Evolutionary conservation across 192 early-diverging fungal species (phyloP), one percentile per base, ranked within the genome.

Genomic region (Coemansia sp.): DNA sequence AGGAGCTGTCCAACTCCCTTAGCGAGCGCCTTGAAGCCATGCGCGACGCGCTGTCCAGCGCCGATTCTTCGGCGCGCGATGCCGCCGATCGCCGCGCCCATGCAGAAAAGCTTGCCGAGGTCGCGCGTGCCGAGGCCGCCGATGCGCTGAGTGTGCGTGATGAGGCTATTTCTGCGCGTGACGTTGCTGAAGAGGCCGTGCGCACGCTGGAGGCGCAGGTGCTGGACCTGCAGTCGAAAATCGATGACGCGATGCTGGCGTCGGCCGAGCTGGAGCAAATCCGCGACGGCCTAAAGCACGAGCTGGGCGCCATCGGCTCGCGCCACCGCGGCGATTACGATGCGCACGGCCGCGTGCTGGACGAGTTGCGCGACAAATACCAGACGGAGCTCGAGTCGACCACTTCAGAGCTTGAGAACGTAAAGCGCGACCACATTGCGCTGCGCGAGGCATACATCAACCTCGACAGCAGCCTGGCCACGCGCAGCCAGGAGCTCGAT

Each of bases 371-470:
- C 11, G 86, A 83, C 53, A 94, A 90, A 70, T 94, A 92, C 67
- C 90, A 92, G 64, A 89, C 86, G 59, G 92, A 96, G 80, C 77
- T 94, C 21, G 87, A 92, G 55, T 83, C 87, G 43, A 81, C 92
- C 44, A 82, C 87, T 56, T 71, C 81, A 8, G 94, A 96, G 70
- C 82, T 94, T 46, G 92, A 96, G 54, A 65, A 82, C 3, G 91
- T 91, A 70, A 83, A 81, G 74, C 80, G 71, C 38, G 83, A 84
- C 45, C 48, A 80, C 33, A 65, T 91, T 24, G 80, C 78, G 28
- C 78, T 92, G 65, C 89, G 88, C 51, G 88, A 92, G 54, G 69
- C 79, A n/a, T 85, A 89, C 51, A 85, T 84, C 30, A 81, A 82
- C 7, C 75, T 94, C 12, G 88, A 88, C 58, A 69, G 60, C 23